Evolutionary conservation across 495 filamentous ascomycete genomes (phyloP).

Genomic region (Astrothelium subdiscretum): DNA sequence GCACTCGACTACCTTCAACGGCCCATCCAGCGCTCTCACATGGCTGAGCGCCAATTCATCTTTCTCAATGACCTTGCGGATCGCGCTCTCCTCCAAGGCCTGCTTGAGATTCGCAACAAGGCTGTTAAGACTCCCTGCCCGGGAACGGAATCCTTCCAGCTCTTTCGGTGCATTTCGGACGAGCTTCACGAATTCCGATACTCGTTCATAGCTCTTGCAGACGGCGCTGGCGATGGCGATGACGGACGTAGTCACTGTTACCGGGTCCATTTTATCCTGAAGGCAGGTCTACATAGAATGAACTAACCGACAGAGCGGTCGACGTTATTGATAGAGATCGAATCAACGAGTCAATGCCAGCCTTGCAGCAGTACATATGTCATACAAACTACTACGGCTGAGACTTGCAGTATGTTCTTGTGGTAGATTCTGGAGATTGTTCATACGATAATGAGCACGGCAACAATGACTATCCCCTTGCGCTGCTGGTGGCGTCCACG

Average conservation of each 20-base stretch:
- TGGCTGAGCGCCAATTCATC: neutral
- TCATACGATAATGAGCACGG: too few species aligned
- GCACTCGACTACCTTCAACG: neutral
- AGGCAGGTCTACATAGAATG: neutral
- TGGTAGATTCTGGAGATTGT: too few species aligned
- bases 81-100: neutral
- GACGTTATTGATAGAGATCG: neutral
- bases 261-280: neutral
- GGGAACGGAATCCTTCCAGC: neutral
- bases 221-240: neutral
- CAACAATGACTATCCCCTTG: too few species aligned
- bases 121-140: neutral
- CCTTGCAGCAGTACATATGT: neutral
- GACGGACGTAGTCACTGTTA: neutral
- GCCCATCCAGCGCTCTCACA: neutral
- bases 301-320: neutral
- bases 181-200: neutral
- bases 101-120: neutral
- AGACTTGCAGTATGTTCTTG: neutral
- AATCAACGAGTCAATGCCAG: neutral
- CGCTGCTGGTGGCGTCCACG: too few species aligned
- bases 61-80: neutral
- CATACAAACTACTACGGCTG: neutral
- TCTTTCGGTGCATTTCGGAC: constrained; percentile 1
- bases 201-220: neutral